A percentile compares a stretch with the other conserved stretches of the same genome.
phyloP scores from a whole-genome alignment of 257 asterid genomes.

The Avicennia marina region DNA sequence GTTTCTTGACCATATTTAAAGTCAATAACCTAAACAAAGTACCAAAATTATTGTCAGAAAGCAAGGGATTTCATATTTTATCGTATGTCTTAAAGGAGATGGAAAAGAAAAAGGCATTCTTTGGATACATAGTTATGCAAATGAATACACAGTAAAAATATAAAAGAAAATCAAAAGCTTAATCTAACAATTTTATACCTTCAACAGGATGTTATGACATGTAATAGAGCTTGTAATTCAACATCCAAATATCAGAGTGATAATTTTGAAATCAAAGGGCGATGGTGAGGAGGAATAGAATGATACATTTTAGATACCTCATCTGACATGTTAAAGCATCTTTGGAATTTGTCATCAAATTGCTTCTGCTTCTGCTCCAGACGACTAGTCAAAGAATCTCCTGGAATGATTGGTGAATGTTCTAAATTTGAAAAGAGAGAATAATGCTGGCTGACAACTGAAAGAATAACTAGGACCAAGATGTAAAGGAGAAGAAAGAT shows the following conservation, averaged over 20 bases:
- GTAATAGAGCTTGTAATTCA: too few species aligned
- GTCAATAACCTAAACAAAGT: too few species aligned
- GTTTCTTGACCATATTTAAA: too few species aligned
- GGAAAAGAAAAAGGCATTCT: too few species aligned
- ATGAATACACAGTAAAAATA: too few species aligned
- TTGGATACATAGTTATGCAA: too few species aligned
- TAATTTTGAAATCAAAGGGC: slow-evolving; percentile 3
- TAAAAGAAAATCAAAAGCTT: too few species aligned
- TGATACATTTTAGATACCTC: slow-evolving; percentile 43
- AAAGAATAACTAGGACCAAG: slow-evolving; percentile 9
- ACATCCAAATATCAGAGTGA: slow-evolving; percentile 16
- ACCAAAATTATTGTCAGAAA: too few species aligned
- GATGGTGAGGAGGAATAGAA: slow-evolving; percentile 13
- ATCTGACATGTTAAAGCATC: slow-evolving; percentile 57
- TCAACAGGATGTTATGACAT: too few species aligned
- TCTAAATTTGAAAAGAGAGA: slow-evolving; percentile 16
- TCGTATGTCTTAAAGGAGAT: too few species aligned
- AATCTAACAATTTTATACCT: too few species aligned
- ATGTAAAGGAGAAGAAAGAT: neutral
- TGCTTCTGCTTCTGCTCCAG: slow-evolving; percentile 68
- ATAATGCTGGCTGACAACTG: slow-evolving; percentile 6
- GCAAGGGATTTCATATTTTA: too few species aligned
- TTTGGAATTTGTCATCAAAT: slow-evolving; percentile 63
- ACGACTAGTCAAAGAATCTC: slow-evolving; percentile 53
- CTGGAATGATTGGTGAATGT: slow-evolving; percentile 36